Evolutionary conservation across 2,329 filamentous ascomycete species (phyloP), one percentile per base, ranked within the genome.

Genomic region (Cladosporium sp.): DNA sequence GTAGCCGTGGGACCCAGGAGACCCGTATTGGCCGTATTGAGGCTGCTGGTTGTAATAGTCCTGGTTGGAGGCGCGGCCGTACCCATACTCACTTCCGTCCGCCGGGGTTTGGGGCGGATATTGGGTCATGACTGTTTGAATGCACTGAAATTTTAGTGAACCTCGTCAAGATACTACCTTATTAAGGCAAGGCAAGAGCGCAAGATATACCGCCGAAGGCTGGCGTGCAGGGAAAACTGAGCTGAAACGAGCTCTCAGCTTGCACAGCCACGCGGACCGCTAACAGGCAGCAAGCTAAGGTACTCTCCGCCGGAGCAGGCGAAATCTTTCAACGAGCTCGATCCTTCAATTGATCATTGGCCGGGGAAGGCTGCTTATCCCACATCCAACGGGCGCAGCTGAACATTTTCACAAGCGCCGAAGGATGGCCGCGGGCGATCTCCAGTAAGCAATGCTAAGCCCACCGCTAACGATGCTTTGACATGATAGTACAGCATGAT

Each of bases 11-110:
- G 41, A 32, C 4, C 43, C 43, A 6, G 49, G 49, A n/a, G 35
- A 57, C 4, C 52, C 49, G 32, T 49, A 48, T 16, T 58, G 54
- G 32, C 54, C 53, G 32, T 54, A 54, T n/a, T 32, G 46, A 31
- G 22, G 16, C 16, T 52, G 43, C n/a, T 52, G 43, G 9, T 49
- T 19, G 19, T 55, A 52, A 16, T 52, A 50, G 14, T 55, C 43
- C 40, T 52, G 46, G 35, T 52, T 54, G 10, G 46, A 44, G 13
- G 49, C 49, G 9, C 40, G 44, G 10, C 45, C 46, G 41, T 46
- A 48, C 38, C 55, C 50, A 43, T 57, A 53, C 48, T 54, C 52
- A 43, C 46, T 50, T 43, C 42, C 42, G 9, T 31, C 28, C 9
- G 50, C 28, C 3, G 22, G 44, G 10, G 32, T 40, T 18, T 56